Conservation (phyloP, 2,329 filamentous ascomycete genomes). For the Aspergillus costaricaensis region DNA sequence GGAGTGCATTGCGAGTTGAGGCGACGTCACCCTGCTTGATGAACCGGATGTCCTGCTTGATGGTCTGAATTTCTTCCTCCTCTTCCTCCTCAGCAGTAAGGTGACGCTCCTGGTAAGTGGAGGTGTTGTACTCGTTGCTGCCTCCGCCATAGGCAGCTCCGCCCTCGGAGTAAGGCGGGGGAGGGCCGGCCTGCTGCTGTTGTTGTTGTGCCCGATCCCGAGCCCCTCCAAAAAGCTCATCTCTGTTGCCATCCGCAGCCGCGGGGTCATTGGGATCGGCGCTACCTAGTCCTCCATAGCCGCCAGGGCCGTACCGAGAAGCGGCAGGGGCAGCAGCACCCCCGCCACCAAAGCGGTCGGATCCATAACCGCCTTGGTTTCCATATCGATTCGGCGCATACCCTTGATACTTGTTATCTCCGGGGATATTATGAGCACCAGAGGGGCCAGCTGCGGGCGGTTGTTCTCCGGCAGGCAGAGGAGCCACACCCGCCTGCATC, state of each 20-base stretch:
- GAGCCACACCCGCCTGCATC: constrained; percentile 44
- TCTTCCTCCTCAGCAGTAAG: constrained; percentile 80
- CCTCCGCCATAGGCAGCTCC: constrained; percentile 34
- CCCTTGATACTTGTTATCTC: constrained; percentile 37
- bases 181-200: constrained; percentile 31
- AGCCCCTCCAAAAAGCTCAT: constrained; percentile 62
- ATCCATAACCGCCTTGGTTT: constrained; percentile 53
- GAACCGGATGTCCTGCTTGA: constrained; percentile 72
- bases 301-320: constrained; percentile 52
- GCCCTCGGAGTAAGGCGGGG: constrained; percentile 30
- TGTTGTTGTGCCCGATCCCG: constrained; percentile 52
- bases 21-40: constrained; percentile 76
- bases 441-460: constrained; percentile 26
- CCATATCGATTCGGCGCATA: constrained; percentile 58
- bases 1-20: constrained; percentile 69
- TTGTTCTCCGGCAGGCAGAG: constrained; percentile 38
- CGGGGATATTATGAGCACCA: constrained; percentile 32
- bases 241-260: constrained; percentile 55
- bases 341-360: constrained; percentile 54
- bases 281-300: constrained; percentile 59
- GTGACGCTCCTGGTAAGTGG: constrained; percentile 67
- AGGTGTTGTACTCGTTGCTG: constrained; percentile 39
- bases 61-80: constrained; percentile 69
- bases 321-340: constrained; percentile 43
- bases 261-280: constrained; percentile 52